Base-by-base conservation (phyloP, 805 yeast species). In the Isabelozyma pseudorhagii region DNA sequence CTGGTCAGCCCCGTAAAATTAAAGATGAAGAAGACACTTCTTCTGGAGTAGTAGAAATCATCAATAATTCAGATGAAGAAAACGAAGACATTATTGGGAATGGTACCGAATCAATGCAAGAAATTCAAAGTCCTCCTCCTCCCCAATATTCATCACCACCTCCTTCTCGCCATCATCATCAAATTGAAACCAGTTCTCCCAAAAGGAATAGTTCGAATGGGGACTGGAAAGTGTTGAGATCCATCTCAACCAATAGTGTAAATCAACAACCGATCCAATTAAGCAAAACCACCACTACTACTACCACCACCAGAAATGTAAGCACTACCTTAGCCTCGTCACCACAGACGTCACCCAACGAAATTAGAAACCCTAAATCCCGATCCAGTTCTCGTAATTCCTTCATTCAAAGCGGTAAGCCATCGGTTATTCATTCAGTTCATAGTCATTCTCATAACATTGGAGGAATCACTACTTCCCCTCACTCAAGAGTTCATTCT, bases 1-100 rank as follows among this genome's bases (percentile, higher is more conserved):
- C 99, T 0, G 99, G 98, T 1, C 99, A 94, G 68, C 99, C 99
- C 40, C 81, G 97, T 62, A 93, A 93, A 60, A 71, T 71, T 55
- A 67, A 71, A 38, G 72, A 76, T 3, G 66, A 73, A 5, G 63
- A 54, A 25, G 58, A 62, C 8, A 56, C 54, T 45, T 54, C 65
- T 3, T 50, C 64, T 66, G 42, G 65, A 62, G 41, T 77, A 54
- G 61, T 75, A 56, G 63, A 80, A 61, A 61, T 69, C 9, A 61
- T 64, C 40, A 74, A 74, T 49, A 71, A 79, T 1, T 81, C 77
- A 51, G 80, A 75, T 28, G 81, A 77, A 47, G 54, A 51, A 15
- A 47, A 46, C 17, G 57, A 45, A 18, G 45, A 41, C 11, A 36
- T 46, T 46, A 45, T 56, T 56, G 38, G 49, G 38, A 50, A 60